Base-by-base conservation (phyloP, 306 rosid genomes). In the Cajanus cajan region DNA sequence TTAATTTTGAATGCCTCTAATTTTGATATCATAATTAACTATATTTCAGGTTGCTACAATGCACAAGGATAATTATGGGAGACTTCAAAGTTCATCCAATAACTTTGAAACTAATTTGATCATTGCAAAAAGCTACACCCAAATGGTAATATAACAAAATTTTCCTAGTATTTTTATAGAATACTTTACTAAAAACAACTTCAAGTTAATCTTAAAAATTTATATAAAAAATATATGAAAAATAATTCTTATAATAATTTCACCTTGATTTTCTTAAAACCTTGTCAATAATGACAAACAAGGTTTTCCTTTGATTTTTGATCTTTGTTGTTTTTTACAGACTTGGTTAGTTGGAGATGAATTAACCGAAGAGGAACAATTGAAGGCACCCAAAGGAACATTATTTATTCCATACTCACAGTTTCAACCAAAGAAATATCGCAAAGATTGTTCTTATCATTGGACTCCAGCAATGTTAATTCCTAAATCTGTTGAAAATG, bases 261-360 rank as follows among this genome's bases (percentile, higher is more conserved):
- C n/a, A n/a, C n/a, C n/a, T n/a, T n/a, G n/a, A n/a, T n/a, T n/a
- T n/a, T n/a, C n/a, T n/a, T n/a, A n/a, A n/a, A 28, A 28, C 31
- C 1, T 28, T 28, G 1, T 28, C 1, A 28, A 28, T 28, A 28
- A 1, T 28, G 31, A 28, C 31, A 28, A 28, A 28, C 31, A 28
- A n/a, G n/a, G n/a, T 28, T 1, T 8, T 8, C 44, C 11, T 8
- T 8, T 44, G 0, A 7, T 1, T 0, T 9, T 9, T 41, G 4
- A 41, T 12, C 5, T 44, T 13, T 44, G 4, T 13, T 44, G 3
- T 44, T 44, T 44, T 44, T 34, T 37, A 44, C n/a, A 90, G 96
- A 58, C 57, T 64, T 91, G 93, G 98, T 65, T 93, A 61, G 90
- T 91, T 59, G 98, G 93, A 68, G 98, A 88, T 31, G 89, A 86